These are phyloP conservation scores for Tetrapisispora iriomotensis DNA, from an alignment of 805 yeast genomes.

Conservation along the genomic window DNA sequence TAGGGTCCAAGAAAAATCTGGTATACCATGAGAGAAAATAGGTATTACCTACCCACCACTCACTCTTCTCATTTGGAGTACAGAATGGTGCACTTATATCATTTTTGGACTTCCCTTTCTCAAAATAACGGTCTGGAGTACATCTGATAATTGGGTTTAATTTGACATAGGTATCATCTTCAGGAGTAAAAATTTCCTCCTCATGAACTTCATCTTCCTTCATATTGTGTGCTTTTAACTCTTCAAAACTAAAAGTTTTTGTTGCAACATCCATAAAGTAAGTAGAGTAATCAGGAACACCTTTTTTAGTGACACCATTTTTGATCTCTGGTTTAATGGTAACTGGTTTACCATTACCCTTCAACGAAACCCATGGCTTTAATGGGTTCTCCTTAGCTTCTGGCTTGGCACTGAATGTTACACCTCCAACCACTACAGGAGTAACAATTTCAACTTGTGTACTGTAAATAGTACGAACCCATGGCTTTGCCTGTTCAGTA, in stretches of 20 bases:
- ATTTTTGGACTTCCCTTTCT: slow-evolving; percentile 51
- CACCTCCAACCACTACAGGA: slow-evolving; percentile 53
- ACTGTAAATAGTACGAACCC: slow-evolving; percentile 64
- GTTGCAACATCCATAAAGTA: slow-evolving; percentile 67
- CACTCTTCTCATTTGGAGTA: slow-evolving; percentile 56
- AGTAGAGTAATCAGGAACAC: slow-evolving; percentile 63
- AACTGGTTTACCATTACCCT: slow-evolving; percentile 69
- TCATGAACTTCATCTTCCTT: slow-evolving; percentile 46
- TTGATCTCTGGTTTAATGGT: slow-evolving; percentile 70
- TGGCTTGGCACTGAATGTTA: slow-evolving; percentile 42
- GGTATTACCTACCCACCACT: slow-evolving; percentile 48
- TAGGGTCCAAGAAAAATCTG: slow-evolving; percentile 38
- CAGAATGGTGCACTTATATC: slow-evolving; percentile 71
- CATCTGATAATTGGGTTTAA: slow-evolving; percentile 78
- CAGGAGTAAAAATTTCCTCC: slow-evolving; percentile 49
- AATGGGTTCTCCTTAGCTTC: slow-evolving; percentile 46
- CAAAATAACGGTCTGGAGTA: slow-evolving; percentile 64
- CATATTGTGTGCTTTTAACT: slow-evolving; percentile 66
- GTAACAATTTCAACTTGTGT: slow-evolving; percentile 54
- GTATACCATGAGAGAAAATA: slow-evolving; percentile 81
- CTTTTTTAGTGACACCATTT: slow-evolving; percentile 57
- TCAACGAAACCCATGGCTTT: slow-evolving; percentile 72
- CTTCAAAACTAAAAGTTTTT: slow-evolving; percentile 44
- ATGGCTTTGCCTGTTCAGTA: slow-evolving; percentile 43
- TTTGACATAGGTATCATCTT: slow-evolving; percentile 61